Base-by-base conservation (phyloP, 345 rosid species). In the Euphorbia peplus region DNA sequence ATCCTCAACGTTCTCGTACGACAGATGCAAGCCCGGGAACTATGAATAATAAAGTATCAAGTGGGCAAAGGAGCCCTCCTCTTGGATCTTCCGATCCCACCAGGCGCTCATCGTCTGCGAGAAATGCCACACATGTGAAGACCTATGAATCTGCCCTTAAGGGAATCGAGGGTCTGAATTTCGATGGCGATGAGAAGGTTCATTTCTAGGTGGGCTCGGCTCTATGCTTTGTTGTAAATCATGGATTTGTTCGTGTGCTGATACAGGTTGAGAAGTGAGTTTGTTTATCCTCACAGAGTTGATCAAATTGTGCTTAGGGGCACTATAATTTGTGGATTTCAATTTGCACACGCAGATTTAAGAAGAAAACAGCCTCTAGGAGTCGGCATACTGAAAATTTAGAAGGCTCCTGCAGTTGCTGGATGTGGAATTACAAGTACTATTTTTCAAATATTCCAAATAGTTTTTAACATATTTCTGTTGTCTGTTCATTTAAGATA, bases 101-200 rank as follows among this genome's bases (percentile, higher is more conserved):
- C 19, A 86, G 85, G 82, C 92, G 83, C 19, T 41, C 88, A 15
- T 69, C 83, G 11, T 86, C 93, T 5, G 84, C 84, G 5, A 82
- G 93, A 81, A 83, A 75, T 29, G 63, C 76, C 0, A 10, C 76
- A 10, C 82, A 81, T 39, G 63, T 73, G 47, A 86, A 85, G 83
- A 78, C 73, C 18, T 88, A 82, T n/a, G 96, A 90, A 44, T 70
- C 85, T 30, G 76, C 91, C 42, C 76, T 90, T 0, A 88, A 82
- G 77, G 96, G 91, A 71, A 83, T 90, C 0, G 91, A 88, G 75
- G 64, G 77, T 59, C 85, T 90, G 71, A 87, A 80, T 71, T 82
- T 90, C 50, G 90, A 84, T 56, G 47, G 67, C 58, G 86, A 85
- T 16, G 88, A 85, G 64, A 80, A 76, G 72, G 83, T 76, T 75